Evolutionary conservation across 2,329 filamentous ascomycete species (phyloP), one percentile per base, ranked within the genome.

Genomic region (Colletotrichum destructivum): DNA sequence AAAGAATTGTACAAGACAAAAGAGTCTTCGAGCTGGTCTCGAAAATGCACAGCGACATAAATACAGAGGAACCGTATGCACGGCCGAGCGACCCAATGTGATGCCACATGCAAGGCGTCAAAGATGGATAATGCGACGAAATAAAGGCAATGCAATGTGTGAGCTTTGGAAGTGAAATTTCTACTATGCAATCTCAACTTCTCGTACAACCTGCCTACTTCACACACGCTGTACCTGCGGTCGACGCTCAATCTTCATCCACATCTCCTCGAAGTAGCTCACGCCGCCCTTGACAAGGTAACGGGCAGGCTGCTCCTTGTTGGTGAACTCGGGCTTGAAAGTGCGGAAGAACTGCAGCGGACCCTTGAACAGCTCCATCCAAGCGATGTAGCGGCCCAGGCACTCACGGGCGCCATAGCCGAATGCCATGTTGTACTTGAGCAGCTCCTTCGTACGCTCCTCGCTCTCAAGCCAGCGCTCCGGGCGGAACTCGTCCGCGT

Each of bases 361-460:
- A 4, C 75, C 81, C 79, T 88, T 88, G 76, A 82, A 87, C 64
- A 88, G 74, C 78, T 88, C 86, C 84, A 88, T 86, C 75, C 84
- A 81, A 2, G 86, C 86, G 71, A 88, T 85, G 60, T 87, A 81
- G 68, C 81, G 82, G 0, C 87, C 86, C 59, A 88, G 74, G 69
- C 86, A 88, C 11, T 83, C 79, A 13, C 85, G 78, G 0, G 84
- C 75, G 0, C 87, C 87, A 77, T 87, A 86, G 0, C 86, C 87
- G 70, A 88, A 88, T 0, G 79, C 79, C 76, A 88, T 82, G 69
- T 81, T 84, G 66, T 86, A 86, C 77, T 84, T 86, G 63, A 82
- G 81, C 66, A 82, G 85, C 63, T 83, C 75, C 72, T 82, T 84
- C 0, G 81, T 80, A 51, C 79, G 80, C 46, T 49, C 46, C 47